Percentiles rank a stretch among this genome's conserved stretches.
Conservation (phyloP, 2,329 filamentous ascomycete genomes). For the Pestalotiopsis sp. region DNA sequence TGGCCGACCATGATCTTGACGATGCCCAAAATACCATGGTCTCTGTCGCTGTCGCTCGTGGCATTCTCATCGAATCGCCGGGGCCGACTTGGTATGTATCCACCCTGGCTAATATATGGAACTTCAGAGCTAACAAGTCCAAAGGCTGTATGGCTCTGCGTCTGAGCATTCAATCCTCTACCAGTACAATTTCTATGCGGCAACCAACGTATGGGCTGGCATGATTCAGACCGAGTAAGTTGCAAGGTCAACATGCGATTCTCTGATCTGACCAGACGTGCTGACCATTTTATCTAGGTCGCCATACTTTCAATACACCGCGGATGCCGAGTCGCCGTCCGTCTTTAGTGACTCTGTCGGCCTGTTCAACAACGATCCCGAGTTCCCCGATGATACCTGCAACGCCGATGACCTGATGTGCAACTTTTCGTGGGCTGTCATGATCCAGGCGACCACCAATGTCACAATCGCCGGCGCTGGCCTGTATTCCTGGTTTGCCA, state of each 20-base stretch:
- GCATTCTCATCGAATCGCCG: conserved; percentile 35
- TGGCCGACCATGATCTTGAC: conserved; percentile 62
- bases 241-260: not conserved
- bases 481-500: conserved; percentile 8
- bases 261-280: not conserved
- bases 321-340: conserved; percentile 29
- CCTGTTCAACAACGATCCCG: conserved; percentile 2
- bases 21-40: conserved; percentile 35
- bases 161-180: conserved; percentile 41
- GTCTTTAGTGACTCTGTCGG: not conserved
- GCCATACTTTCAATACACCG: conserved; percentile 64
- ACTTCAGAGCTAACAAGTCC: too few species aligned
- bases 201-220: conserved; percentile 64
- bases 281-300: not conserved
- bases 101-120: too few species aligned
- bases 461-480: conserved; percentile 3
- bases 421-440: not conserved
- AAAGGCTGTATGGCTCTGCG: conserved; percentile 60
- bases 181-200: conserved; percentile 66
- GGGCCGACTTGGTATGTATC: conserved; percentile 29
- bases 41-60: conserved; percentile 36
- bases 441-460: not conserved
- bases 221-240: conserved; percentile 66
- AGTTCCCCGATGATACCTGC: not conserved
- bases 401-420: not conserved